These are phyloP conservation scores for Rhododendron mucronatum DNA, from an alignment of 148 eudicot genomes.

Conservation along the genomic window DNA sequence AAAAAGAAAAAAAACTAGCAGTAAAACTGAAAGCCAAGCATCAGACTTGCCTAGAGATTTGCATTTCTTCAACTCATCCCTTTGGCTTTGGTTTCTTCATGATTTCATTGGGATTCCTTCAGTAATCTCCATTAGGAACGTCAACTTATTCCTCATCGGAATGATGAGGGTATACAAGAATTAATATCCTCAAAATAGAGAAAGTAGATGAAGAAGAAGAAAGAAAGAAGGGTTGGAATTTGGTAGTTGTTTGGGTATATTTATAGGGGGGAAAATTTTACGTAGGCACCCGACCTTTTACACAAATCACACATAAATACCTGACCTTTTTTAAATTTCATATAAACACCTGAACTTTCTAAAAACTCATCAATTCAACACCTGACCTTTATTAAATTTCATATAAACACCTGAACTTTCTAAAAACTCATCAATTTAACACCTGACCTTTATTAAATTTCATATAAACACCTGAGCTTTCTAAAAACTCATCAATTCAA, in stretches of 20 bases:
- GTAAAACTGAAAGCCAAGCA: neutral
- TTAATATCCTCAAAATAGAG: neutral
- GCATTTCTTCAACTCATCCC: conserved; percentile 4
- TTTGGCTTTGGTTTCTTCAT: neutral
- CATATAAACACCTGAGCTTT: too few relatives aligned
- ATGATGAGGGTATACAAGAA: neutral
- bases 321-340: too few relatives aligned
- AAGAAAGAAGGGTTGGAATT: neutral
- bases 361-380: too few relatives aligned
- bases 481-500: too few relatives aligned
- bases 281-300: too few relatives aligned
- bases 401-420: too few relatives aligned
- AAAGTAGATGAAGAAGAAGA: neutral
- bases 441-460: too few relatives aligned
- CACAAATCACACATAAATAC: too few relatives aligned
- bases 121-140: neutral
- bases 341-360: too few relatives aligned
- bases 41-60: conserved; percentile 6
- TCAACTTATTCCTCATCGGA: neutral
- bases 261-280: too few relatives aligned
- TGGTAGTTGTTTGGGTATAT: neutral
- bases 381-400: too few relatives aligned
- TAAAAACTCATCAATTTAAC: too few relatives aligned
- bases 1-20: neutral
- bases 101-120: neutral